A percentile compares a stretch with the other conserved stretches of the same genome.
Conservation (phyloP, 257 asterid genomes). For the Scutellaria minor region DNA sequence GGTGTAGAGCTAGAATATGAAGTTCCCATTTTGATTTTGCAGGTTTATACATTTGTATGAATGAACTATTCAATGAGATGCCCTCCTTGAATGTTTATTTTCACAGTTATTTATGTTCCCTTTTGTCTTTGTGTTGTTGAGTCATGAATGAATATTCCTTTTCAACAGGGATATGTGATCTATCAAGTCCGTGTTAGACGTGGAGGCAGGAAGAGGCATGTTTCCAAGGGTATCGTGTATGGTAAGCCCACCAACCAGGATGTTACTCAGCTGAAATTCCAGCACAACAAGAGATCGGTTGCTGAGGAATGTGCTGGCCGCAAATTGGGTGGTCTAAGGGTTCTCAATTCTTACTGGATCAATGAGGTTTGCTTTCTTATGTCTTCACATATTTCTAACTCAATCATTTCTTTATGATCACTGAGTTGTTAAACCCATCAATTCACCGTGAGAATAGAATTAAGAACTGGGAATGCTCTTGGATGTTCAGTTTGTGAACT, state of each 20-base stretch:
- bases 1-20: too few relatives aligned
- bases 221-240: slow-evolving; percentile 35
- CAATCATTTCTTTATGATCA: too few relatives aligned
- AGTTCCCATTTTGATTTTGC: too few relatives aligned
- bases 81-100: too few relatives aligned
- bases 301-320: slow-evolving; percentile 38
- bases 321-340: slow-evolving; percentile 34
- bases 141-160: neutral
- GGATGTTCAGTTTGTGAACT: too few relatives aligned
- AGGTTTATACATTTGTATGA: too few relatives aligned
- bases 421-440: too few relatives aligned
- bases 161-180: slow-evolving; percentile 29
- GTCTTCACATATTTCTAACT: too few relatives aligned
- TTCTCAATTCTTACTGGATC: slow-evolving; percentile 36
- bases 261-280: slow-evolving; percentile 37
- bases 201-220: slow-evolving; percentile 39
- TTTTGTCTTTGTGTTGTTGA: neutral
- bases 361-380: slow-evolving; percentile 20
- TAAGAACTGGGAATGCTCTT: too few relatives aligned
- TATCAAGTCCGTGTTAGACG: slow-evolving; percentile 36
- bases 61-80: too few relatives aligned
- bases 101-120: neutral
- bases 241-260: slow-evolving; percentile 39
- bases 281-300: slow-evolving; percentile 35
- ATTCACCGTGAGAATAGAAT: too few relatives aligned